Evolutionary conservation across 202 grass and related monocot genomes (phyloP), one percentile per base, ranked within the genome.

Genomic region (Musa balbisiana): DNA sequence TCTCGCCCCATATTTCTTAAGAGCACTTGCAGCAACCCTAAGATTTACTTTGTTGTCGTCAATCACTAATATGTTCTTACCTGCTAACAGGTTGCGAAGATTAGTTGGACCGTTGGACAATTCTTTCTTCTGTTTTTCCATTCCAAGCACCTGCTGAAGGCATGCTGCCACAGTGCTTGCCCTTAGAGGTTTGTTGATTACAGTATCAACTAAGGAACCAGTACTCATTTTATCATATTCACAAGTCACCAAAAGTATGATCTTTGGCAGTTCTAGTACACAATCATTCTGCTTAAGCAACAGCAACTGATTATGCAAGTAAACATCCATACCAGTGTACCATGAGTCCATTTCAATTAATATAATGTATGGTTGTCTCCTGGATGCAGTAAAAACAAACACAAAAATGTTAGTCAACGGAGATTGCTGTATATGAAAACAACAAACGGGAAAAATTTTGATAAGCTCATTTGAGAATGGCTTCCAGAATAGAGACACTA

Each of bases 11-110:
- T 94, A 98, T 71, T 92, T 98, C 77, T 82, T 89, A 1, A 98
- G 80, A 52, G 79, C 89, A 3, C 86, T 85, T 70, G 84, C 84
- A 80, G 94, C 94, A 80, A 98, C 91, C 80, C 83, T 84, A 3
- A 98, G 90, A 85, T 98, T 98, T 62, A 98, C 91, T 72, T 82
- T 89, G 69, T 98, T 98, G 75, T 98, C 94, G 83, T 98, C 94
- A 29, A 98, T 91, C 11, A 98, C 78, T 81, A 98, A 92, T 82
- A 98, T 94, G 51, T 86, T 98, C 87, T 98, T 98, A 72, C 91
- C 94, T 73, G 84, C 78, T 67, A 98, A 81, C 79, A 98, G 73
- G 55, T 77, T 83, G 53, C 20, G 69, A 55, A 98, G 84, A 76
- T 79, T 87, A 19, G 83, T 82, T 3, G 91, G 79, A 13, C 86